Evolutionary conservation across 768 basidiomycete genomes (phyloP).

Genomic region (Tremella fuciformis): DNA sequence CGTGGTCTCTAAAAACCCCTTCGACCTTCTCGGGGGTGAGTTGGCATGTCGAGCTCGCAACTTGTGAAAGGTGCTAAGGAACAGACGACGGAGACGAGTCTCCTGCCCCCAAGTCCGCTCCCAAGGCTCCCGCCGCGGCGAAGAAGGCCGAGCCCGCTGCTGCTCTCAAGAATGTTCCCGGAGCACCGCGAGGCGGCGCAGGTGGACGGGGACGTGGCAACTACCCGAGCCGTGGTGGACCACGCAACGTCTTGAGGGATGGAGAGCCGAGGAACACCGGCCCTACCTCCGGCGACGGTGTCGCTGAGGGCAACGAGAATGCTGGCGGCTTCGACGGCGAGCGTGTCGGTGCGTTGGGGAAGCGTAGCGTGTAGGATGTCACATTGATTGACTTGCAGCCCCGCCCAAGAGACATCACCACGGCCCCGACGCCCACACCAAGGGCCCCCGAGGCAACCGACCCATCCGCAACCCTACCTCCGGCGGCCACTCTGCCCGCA

Average conservation of each 20-base stretch:
- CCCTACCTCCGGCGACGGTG: slow-evolving; percentile 25
- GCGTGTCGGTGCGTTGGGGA: slow-evolving; percentile 38
- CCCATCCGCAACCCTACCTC: slow-evolving; percentile 54
- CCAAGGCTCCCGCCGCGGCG: slow-evolving; percentile 30
- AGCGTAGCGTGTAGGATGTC: not conserved
- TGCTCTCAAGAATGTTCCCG: slow-evolving; percentile 44
- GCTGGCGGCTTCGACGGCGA: slow-evolving; percentile 51
- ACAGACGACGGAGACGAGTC: slow-evolving; percentile 46
- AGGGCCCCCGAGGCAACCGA: slow-evolving; percentile 53
- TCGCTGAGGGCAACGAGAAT: slow-evolving; percentile 40
- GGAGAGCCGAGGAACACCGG: slow-evolving; percentile 33
- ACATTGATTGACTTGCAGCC: slow-evolving; percentile 21
- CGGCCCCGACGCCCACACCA: slow-evolving; percentile 46
- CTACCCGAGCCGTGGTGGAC: slow-evolving; percentile 44
- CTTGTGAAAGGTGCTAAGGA: not conserved
- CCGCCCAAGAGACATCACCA: slow-evolving; percentile 32
- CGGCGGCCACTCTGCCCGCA: slow-evolving; percentile 46
- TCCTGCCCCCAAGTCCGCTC: slow-evolving; percentile 29
- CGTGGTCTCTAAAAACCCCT: slow-evolving; percentile 46
- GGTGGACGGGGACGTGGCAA: slow-evolving; percentile 34
- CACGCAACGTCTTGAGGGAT: slow-evolving; percentile 37
- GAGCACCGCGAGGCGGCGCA: slow-evolving; percentile 23
- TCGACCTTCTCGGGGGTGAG: slow-evolving; percentile 47
- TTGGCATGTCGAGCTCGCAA: slow-evolving; percentile 9
- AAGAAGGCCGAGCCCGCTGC: slow-evolving; percentile 34